phyloP scores from a whole-genome alignment of 78 protist species.

The Emiliania huxleyi region DNA sequence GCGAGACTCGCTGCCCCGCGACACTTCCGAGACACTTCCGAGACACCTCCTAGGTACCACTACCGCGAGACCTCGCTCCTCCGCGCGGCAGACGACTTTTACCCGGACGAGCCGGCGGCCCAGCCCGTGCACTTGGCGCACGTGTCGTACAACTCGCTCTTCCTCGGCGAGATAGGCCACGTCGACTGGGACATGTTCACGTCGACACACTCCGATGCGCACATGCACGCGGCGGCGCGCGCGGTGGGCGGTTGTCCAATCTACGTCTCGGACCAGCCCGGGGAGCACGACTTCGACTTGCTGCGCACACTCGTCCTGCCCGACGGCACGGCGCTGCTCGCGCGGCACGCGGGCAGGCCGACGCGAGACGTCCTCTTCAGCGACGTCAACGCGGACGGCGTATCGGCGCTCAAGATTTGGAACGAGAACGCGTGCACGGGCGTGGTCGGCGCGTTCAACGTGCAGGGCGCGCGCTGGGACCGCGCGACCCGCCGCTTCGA shows the following conservation, averaged over 20 bases:
- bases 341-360: not conserved
- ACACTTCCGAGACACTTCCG: no score
- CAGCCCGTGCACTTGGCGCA: constrained; percentile 10
- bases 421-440: constrained; percentile 19
- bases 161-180: constrained; percentile 24
- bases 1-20: no score
- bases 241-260: constrained; percentile 27
- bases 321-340: constrained; percentile 27
- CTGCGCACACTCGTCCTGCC: constrained; percentile 34
- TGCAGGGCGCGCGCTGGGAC: constrained; percentile 45
- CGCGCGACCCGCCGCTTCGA: not conserved
- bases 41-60: no score
- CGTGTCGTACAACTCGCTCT: constrained; percentile 33
- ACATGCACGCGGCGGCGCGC: constrained; percentile 36
- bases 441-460: constrained; percentile 41
- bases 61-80: not conserved
- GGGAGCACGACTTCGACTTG: constrained; percentile 2
- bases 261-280: constrained; percentile 27
- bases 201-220: not conserved
- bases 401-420: constrained; percentile 21
- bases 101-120: not conserved
- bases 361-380: constrained; percentile 31
- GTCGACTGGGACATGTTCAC: constrained; percentile 47
- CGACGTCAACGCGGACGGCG: constrained; percentile 30
- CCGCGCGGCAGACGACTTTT: constrained; percentile 39